Conservation (phyloP, 768 basidiomycete genomes). For the Boletus rufocinnamomeus region DNA sequence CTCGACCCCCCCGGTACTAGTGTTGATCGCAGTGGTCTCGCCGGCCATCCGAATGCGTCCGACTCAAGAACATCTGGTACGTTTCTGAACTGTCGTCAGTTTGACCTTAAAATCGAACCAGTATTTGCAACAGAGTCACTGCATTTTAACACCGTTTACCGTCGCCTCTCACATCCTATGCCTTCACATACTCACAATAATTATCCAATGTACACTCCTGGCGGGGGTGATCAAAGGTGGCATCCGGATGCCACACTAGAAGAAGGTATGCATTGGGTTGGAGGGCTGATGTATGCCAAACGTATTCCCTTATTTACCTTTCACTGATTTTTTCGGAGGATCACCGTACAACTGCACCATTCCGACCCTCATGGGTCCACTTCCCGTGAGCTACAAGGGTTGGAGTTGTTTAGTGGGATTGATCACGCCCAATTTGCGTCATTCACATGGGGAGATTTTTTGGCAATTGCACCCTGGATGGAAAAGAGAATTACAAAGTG, state of each 20-base stretch:
- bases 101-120: not conserved
- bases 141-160: conserved; percentile 32
- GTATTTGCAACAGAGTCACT: conserved; percentile 1
- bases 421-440: conserved; percentile 66
- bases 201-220: conserved; percentile 75
- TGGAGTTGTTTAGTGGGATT: conserved; percentile 48
- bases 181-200: conserved; percentile 57
- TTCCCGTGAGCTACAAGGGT: conserved; percentile 44
- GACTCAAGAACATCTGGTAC: conserved; percentile 5
- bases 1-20: conserved; percentile 39
- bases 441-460: conserved; percentile 68
- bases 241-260: conserved; percentile 51
- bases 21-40: conserved; percentile 1
- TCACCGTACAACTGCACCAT: conserved; percentile 60
- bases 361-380: conserved; percentile 42
- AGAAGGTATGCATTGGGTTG: conserved; percentile 71
- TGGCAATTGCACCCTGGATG: conserved; percentile 79
- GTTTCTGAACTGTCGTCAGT: not conserved
- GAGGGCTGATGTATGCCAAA: conserved; percentile 61
- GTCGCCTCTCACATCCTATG: conserved; percentile 53
- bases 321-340: conserved; percentile 41
- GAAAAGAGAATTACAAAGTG: conserved; percentile 60
- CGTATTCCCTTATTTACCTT: not conserved
- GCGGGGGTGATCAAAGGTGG: conserved; percentile 71
- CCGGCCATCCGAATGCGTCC: conserved; percentile 5